Conservation (phyloP, 2,329 filamentous ascomycete species). For the Phyllosticta citriasiana region DNA sequence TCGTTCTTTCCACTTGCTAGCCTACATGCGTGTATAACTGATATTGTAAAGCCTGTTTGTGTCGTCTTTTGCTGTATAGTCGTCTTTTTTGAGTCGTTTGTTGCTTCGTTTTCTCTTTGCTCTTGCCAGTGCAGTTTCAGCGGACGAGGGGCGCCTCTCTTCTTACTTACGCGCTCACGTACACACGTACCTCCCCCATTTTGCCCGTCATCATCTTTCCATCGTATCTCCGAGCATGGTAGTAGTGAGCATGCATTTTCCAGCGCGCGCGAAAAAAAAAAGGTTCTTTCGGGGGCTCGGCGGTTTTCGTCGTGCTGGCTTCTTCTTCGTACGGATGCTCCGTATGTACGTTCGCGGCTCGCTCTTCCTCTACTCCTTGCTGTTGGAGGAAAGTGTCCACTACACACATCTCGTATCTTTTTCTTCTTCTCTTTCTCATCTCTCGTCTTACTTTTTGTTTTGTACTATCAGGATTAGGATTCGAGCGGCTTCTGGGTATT, state of each 20-base stretch:
- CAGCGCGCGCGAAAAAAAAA: neutral
- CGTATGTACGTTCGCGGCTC: neutral
- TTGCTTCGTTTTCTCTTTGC: neutral
- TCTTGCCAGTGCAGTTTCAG: neutral
- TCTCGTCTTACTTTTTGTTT: neutral
- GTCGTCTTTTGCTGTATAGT: neutral
- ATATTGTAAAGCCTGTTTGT: neutral
- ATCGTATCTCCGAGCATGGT: neutral
- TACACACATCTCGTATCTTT: too few relatives aligned
- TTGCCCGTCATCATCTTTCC: neutral
- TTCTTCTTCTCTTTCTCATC: neutral
- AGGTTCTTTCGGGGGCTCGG: neutral
- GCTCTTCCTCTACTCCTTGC: neutral
- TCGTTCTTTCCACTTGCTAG: neutral
- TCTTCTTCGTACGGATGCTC: neutral
- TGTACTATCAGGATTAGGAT: neutral
- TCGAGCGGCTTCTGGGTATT: neutral
- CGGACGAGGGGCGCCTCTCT: neutral
- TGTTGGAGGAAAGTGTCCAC: neutral
- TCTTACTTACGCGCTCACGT: neutral
- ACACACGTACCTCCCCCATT: neutral
- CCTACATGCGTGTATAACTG: neutral
- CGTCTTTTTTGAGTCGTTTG: neutral
- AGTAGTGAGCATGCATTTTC: neutral
- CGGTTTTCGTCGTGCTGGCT: neutral